Percentiles rank a stretch among this genome's conserved stretches.
These are phyloP conservation scores for Fraxinus sp. DNA, from an alignment of 305 asterid genomes.

Conservation along the genomic window DNA sequence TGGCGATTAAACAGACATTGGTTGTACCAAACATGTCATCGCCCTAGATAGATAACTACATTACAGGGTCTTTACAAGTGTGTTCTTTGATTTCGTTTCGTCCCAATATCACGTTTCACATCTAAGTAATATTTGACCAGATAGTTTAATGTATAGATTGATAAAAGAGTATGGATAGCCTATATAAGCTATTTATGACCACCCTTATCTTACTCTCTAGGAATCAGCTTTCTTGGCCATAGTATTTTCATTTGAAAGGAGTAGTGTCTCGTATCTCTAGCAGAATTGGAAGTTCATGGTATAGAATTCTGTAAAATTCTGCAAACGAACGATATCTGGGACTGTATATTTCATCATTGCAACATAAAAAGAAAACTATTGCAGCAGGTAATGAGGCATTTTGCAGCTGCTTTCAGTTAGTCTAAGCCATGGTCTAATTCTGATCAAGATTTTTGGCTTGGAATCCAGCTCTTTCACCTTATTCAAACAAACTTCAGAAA, in stretches of 20 bases:
- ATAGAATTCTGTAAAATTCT: not conserved
- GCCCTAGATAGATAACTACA: not conserved
- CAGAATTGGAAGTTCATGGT: not conserved
- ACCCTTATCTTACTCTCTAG: not conserved
- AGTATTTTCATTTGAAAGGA: not conserved
- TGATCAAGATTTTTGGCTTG: not conserved
- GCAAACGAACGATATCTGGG: not conserved
- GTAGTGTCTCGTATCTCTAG: not conserved
- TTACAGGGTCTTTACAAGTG: not conserved
- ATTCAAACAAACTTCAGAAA: not conserved
- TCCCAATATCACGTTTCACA: not conserved
- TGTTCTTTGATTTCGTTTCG: not conserved
- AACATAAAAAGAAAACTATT: not conserved
- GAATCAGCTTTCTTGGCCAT: not conserved
- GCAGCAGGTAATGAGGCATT: not conserved
- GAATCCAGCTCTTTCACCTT: not conserved
- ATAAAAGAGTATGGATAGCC: not conserved
- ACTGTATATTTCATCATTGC: not conserved
- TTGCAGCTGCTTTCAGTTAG: not conserved
- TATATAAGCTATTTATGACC: not conserved
- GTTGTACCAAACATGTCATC: not conserved
- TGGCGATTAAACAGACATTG: not conserved
- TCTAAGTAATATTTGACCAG: not conserved
- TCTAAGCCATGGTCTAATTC: not conserved
- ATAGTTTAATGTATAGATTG: not conserved